Percentiles rank a stretch among this genome's conserved stretches.
Evolutionary conservation across 192 early-diverging fungal genomes (phyloP).

Genomic region (Coemansia sp.): DNA sequence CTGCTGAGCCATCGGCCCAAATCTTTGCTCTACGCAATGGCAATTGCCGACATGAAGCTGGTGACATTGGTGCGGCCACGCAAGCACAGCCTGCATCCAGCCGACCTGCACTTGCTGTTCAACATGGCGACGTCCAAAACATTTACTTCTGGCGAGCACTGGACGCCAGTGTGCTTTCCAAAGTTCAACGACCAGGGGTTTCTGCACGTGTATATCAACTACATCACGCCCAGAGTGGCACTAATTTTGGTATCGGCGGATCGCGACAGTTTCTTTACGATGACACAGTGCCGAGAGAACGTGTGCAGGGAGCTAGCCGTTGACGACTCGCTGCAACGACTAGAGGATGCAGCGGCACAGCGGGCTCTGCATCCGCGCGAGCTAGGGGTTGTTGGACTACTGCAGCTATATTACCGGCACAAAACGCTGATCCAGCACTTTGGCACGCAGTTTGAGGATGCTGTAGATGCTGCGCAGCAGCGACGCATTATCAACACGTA

Average conservation of each 20-base stretch:
- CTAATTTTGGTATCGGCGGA: constrained; percentile 75
- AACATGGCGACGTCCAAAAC: constrained; percentile 77
- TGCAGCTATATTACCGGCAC: constrained; percentile 45
- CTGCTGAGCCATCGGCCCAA: constrained; percentile 59
- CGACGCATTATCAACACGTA: constrained; percentile 59
- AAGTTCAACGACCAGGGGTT: constrained; percentile 85
- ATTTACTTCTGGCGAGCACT: constrained; percentile 81
- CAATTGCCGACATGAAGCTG: constrained; percentile 73
- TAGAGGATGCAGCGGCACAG: constrained; percentile 54
- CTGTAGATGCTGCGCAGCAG: constrained; percentile 17
- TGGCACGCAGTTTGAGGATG: constrained; percentile 36
- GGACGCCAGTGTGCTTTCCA: constrained; percentile 95
- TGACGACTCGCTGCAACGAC: constrained; percentile 45
- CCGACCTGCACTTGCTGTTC: constrained; percentile 79
- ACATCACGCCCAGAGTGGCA: constrained; percentile 69
- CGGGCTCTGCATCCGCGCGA: constrained; percentile 44
- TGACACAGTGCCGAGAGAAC: constrained; percentile 64
- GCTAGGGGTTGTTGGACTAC: constrained; percentile 21
- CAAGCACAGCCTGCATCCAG: constrained; percentile 76
- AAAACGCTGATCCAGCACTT: constrained; percentile 47
- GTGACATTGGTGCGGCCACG: constrained; percentile 72
- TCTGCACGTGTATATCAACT: constrained; percentile 83
- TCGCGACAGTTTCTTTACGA: constrained; percentile 80
- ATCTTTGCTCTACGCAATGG: constrained; percentile 73
- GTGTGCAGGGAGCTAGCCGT: constrained; percentile 52